A percentile compares a stretch with the other conserved stretches of the same genome.
Evolutionary conservation across 495 filamentous ascomycete genomes (phyloP).

Genomic region (Penicillium roqueforti): DNA sequence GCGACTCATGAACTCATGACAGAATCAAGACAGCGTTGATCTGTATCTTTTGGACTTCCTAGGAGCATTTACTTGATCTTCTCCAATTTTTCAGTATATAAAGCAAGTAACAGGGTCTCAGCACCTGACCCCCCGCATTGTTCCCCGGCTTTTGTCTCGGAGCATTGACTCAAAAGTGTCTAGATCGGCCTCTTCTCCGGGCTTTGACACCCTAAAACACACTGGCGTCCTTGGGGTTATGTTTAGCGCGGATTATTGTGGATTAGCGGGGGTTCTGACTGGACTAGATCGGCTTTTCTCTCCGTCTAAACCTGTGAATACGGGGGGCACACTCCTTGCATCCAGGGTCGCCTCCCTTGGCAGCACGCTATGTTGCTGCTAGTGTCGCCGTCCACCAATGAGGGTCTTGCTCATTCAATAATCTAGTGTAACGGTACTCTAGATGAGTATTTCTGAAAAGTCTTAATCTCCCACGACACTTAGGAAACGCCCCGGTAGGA

Average conservation of each 20-base stretch:
- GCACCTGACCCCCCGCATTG: background rate
- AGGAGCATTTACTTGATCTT: background rate
- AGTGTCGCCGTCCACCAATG: constrained; percentile 5
- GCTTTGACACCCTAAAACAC: background rate
- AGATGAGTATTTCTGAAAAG: background rate
- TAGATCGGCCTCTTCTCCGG: background rate
- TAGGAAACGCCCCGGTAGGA: background rate
- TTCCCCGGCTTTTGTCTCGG: constrained; percentile 3
- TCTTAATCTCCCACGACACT: background rate
- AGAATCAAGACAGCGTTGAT: constrained; percentile 16
- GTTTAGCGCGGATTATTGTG: background rate
- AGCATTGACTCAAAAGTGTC: constrained; percentile 2
- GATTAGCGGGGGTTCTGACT: background rate
- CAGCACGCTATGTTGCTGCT: background rate
- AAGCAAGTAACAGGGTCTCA: too few species aligned
- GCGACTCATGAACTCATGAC: constrained; percentile 18
- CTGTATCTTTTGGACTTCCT: constrained; percentile 3
- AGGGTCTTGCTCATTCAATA: background rate
- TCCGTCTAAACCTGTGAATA: background rate
- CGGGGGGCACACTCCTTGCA: background rate
- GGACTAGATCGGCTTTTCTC: background rate
- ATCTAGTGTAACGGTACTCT: background rate
- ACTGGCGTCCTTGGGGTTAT: background rate
- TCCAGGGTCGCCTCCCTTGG: constrained; percentile 5
- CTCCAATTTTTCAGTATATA: too few species aligned